These are phyloP conservation scores for Monilinia fructigena DNA, from an alignment of 2,329 filamentous ascomycete genomes.

Conservation along the genomic window DNA sequence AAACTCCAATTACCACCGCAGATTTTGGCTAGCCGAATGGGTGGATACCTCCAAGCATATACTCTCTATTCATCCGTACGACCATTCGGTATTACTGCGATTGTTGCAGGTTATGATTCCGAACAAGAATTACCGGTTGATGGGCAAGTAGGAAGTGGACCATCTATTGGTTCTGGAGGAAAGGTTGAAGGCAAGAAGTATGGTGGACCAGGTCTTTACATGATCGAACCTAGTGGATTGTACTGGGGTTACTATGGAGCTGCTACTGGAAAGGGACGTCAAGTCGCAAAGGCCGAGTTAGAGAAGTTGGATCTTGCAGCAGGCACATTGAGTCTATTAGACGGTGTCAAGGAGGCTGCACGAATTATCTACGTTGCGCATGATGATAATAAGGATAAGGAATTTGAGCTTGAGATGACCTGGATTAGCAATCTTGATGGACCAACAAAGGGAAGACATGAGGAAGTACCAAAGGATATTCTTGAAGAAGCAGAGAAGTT, in stretches of 20 bases:
- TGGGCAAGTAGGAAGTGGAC: constrained; percentile 83
- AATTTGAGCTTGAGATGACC: constrained; percentile 98
- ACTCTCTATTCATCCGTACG: constrained; percentile 96
- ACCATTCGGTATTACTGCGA: constrained; percentile 94
- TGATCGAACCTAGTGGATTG: constrained; percentile 95
- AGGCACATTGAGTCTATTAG: constrained; percentile 72
- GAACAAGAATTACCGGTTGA: constrained; percentile 83
- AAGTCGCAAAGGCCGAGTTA: constrained; percentile 95
- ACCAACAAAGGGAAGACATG: constrained; percentile 87
- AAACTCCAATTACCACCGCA: constrained; percentile 84
- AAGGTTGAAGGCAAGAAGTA: constrained; percentile 73
- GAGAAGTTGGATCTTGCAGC: constrained; percentile 92
- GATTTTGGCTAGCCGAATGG: constrained; percentile 91
- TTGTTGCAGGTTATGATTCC: constrained; percentile 90
- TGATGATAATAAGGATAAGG: constrained; percentile 99
- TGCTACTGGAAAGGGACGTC: constrained; percentile 92
- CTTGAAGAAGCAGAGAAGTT: constrained; percentile 88
- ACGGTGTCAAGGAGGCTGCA: constrained; percentile 94
- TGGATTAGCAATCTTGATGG: constrained; percentile 87
- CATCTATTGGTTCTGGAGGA: constrained; percentile 75
- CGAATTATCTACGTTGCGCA: constrained; percentile 96
- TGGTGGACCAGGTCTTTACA: constrained; percentile 92
- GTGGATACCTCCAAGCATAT: constrained; percentile 94
- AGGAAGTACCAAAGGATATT: constrained; percentile 89
- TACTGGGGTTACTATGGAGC: constrained; percentile 99